These are phyloP conservation scores for Tetrahymena borealis DNA, from an alignment of 73 alveolate genomes.

Conservation along the genomic window DNA sequence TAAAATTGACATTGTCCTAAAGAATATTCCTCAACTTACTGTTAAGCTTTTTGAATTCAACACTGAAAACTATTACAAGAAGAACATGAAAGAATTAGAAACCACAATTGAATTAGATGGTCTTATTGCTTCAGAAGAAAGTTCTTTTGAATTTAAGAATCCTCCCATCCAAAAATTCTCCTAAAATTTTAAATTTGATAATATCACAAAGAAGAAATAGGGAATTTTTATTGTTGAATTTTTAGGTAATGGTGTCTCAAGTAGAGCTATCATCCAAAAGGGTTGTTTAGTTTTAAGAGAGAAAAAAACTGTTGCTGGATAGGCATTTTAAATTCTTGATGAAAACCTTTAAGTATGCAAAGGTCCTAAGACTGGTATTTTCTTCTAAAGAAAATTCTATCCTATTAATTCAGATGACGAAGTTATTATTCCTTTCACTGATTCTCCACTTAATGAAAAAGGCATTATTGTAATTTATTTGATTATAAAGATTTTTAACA, in stretches of 20 bases:
- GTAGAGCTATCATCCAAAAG: conserved; percentile 6
- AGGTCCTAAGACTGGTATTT: conserved; percentile 14
- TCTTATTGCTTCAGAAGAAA: conserved; percentile 15
- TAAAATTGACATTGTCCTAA: background rate
- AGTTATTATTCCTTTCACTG: conserved; percentile 15
- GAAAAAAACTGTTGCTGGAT: conserved; percentile 13
- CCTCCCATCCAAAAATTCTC: conserved; percentile 15
- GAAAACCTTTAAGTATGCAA: conserved; percentile 4
- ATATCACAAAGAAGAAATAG: background rate
- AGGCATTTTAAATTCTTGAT: background rate
- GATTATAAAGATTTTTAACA: background rate
- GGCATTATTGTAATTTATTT: conserved; percentile 14
- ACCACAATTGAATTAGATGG: conserved; percentile 11
- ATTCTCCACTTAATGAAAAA: background rate
- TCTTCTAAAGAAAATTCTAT: background rate
- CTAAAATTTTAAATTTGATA: conserved; percentile 5
- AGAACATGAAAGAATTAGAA: background rate
- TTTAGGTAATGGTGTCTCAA: conserved; percentile 15
- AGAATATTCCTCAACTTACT: background rate
- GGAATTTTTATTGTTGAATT: conserved; percentile 22
- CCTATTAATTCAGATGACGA: conserved; percentile 6
- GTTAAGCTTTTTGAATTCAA: conserved; percentile 16
- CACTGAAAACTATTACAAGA: conserved; percentile 16
- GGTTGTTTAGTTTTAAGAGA: conserved; percentile 5
- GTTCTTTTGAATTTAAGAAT: background rate